Percentiles rank a stretch among this genome's conserved stretches.
phyloP scores from a whole-genome alignment of 352 stramenopile genomes.

The Phytophthora pisi region DNA sequence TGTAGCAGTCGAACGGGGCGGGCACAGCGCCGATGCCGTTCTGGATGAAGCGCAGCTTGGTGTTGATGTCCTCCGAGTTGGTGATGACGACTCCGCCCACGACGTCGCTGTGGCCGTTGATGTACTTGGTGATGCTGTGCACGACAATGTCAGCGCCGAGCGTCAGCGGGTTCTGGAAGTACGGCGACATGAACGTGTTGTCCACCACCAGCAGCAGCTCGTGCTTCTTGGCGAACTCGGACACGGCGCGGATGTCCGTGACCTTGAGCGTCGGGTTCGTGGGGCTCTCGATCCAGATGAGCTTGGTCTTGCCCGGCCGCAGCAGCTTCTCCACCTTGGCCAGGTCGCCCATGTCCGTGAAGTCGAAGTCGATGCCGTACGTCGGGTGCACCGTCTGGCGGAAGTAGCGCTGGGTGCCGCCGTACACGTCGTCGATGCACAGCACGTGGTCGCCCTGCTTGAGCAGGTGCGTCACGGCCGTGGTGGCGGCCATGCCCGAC shows the following conservation, averaged over 20 bases:
- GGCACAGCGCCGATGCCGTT: slow-evolving; percentile 94
- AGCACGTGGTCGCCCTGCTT: slow-evolving; percentile 94
- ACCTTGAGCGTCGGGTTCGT: slow-evolving; percentile 96
- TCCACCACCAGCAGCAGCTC: slow-evolving; percentile 92
- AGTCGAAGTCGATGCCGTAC: slow-evolving; percentile 94
- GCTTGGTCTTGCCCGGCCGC: slow-evolving; percentile 89
- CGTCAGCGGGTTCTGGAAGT: slow-evolving; percentile 93
- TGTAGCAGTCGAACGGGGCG: slow-evolving; percentile 94
- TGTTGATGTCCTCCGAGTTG: slow-evolving; percentile 93
- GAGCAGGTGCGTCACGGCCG: slow-evolving; percentile 88
- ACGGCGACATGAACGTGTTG: slow-evolving; percentile 95
- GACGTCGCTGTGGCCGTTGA: slow-evolving; percentile 95
- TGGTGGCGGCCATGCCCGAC: slow-evolving; percentile 91
- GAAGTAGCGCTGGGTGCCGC: slow-evolving; percentile 95
- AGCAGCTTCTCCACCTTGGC: slow-evolving; percentile 81
- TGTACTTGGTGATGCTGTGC: slow-evolving; percentile 97
- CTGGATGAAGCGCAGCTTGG: slow-evolving; percentile 94
- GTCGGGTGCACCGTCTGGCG: slow-evolving; percentile 90
- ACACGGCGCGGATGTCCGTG: slow-evolving; percentile 93
- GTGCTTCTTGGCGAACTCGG: slow-evolving; percentile 88
- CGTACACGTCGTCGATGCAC: slow-evolving; percentile 96
- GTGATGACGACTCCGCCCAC: slow-evolving; percentile 93
- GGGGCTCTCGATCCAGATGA: slow-evolving; percentile 94
- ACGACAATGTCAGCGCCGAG: slow-evolving; percentile 93
- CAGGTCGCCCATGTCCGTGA: slow-evolving; percentile 93